phyloP scores from a whole-genome alignment of 1,139 yeast species.

The Saccharomycopsis crataegensis region DNA sequence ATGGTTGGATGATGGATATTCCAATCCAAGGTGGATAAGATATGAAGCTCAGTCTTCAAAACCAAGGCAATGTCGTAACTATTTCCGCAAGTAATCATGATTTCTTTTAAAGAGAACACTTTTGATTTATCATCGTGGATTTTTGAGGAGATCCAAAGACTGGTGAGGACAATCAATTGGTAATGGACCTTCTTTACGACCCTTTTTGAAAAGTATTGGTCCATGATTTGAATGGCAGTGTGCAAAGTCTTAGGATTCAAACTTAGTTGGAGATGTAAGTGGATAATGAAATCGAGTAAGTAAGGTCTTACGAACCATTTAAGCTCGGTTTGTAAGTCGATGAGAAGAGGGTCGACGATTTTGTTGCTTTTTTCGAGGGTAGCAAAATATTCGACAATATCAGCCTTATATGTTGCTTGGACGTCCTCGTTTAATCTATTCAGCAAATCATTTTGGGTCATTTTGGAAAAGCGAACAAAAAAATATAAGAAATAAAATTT shows the following conservation, averaged over 20 bases:
- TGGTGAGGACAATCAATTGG: slow-evolving; percentile 78
- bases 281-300: slow-evolving; percentile 73
- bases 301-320: slow-evolving; percentile 92
- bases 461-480: no score
- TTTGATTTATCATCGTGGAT: slow-evolving; percentile 81
- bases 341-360: slow-evolving; percentile 57
- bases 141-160: slow-evolving; percentile 93
- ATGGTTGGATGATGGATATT: slow-evolving; percentile 31
- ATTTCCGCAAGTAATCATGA: slow-evolving; percentile 71
- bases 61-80: slow-evolving; percentile 89
- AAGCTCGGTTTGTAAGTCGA: slow-evolving; percentile 86
- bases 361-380: slow-evolving; percentile 31
- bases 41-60: slow-evolving; percentile 91
- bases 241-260: slow-evolving; percentile 76
- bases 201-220: slow-evolving; percentile 84
- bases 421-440: background rate
- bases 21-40: slow-evolving; percentile 82
- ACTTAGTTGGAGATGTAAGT: slow-evolving; percentile 70
- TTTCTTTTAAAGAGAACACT: slow-evolving; percentile 75
- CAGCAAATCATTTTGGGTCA: no score
- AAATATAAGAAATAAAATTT: no score
- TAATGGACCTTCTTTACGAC: slow-evolving; percentile 89
- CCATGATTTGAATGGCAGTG: slow-evolving; percentile 73
- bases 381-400: slow-evolving; percentile 23
- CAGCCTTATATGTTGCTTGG: slow-evolving; percentile 10